These are phyloP conservation scores for Exobasidium cylindrosporum DNA, from an alignment of 1,284 basidiomycete species.

Conservation along the genomic window DNA sequence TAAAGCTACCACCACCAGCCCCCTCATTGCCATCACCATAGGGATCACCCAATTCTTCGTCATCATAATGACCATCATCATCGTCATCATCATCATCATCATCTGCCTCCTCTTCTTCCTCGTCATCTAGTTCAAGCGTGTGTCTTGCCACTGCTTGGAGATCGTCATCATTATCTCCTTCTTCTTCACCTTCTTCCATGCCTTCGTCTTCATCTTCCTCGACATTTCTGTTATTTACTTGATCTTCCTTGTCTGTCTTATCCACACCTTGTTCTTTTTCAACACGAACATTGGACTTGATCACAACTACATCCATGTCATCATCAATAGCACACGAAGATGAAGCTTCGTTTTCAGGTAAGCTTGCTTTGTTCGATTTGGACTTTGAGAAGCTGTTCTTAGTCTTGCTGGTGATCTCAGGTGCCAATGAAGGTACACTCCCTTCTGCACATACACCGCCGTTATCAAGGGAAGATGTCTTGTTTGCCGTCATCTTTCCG, in stretches of 20 bases:
- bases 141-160: neutral
- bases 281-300: neutral
- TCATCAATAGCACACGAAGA: neutral
- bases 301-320: conserved; percentile 4
- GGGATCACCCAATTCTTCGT: conserved; percentile 26
- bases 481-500: neutral
- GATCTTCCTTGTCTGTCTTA: conserved; percentile 16
- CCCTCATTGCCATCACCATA: conserved; percentile 25
- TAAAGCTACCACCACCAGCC: conserved; percentile 32
- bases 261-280: neutral
- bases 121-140: conserved; percentile 15
- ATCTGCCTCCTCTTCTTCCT: conserved; percentile 24
- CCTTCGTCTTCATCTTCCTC: conserved; percentile 19
- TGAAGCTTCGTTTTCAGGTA: neutral
- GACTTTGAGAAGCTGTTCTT: neutral
- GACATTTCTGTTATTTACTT: conserved; percentile 6
- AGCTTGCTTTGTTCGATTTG: neutral
- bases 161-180: conserved; percentile 19
- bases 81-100: conserved; percentile 30
- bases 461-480: neutral
- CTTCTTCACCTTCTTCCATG: conserved; percentile 13
- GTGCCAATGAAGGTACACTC: neutral
- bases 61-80: conserved; percentile 21
- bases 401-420: neutral
- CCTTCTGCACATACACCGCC: neutral